Evolutionary conservation across 805 yeast genomes (phyloP), one percentile per base, ranked within the genome.

Genomic region (Wickerhamomyces xylosicus): DNA sequence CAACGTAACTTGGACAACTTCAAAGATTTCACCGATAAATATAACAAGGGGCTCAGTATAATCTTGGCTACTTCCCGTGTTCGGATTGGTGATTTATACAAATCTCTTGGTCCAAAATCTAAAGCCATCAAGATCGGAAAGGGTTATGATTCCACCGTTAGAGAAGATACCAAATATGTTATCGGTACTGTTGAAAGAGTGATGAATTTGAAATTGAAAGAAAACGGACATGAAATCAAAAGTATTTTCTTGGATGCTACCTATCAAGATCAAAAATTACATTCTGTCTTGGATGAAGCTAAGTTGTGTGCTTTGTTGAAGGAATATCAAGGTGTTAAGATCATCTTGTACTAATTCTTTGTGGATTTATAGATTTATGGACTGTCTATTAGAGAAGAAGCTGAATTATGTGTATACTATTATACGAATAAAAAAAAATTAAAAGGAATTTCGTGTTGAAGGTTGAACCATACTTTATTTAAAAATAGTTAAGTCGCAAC

Each of bases 1-100:
- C 62, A 62, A 6, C 67, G 95, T 45, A 67, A 54, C 29, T 57
- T 84, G 42, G 76, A 68, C 2, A 74, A 77, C 46, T 63, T 83
- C 40, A 58, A 71, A 3, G 62, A 61, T 18, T 87, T 77, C 53
- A 59, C 85, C 25, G 63, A 64, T 31, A 57, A 61, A 31, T 72
- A 67, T 43, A 72, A 80, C 51, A 66, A 56, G 47, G 61, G 70
- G 21, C 50, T 59, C n/a, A 60, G 68, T 1, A 49, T 64, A 63
- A 70, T 59, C 55, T 76, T 46, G 58, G 79, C 89, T 1, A 71
- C 82, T 66, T 85, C 95, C 0, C 92, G 95, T 10, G 64, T 86
- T 19, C 70, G 97, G 47, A 92, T 86, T 2, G 90, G 96, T 52
- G 96, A 89, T 50, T 69, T 86, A 3, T 80, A 73, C 53, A 71